Evolutionary conservation across 371 early-diverging fungal genomes (phyloP), one percentile per base, ranked within the genome.

Genomic region (Syncephalastrum racemosum): DNA sequence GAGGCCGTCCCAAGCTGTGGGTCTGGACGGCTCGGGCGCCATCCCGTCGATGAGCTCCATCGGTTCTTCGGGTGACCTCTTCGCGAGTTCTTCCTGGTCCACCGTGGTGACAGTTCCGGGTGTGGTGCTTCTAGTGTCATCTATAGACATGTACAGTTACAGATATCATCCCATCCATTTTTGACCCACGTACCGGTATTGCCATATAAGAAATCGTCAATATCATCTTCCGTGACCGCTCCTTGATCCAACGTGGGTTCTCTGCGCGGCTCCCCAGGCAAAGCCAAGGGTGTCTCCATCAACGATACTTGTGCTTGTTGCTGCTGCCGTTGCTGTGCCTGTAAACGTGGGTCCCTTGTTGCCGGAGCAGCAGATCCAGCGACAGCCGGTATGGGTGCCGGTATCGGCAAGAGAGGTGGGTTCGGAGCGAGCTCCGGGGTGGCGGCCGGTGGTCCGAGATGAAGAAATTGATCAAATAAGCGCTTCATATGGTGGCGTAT

Each of bases 191-290:
- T 53, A 44, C 70, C 70, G 8, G 59, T 50, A 18, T 70, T 66
- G 0, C 74, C 74, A 52, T 74, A 70, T 2, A 68, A 45, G 52
- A 58, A 70, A 4, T 59, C 66, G 58, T 67, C 74, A 3, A 66
- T 66, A 51, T 70, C 74, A 15, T 62, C 68, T 10, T 65, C 61
- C 19, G 52, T 36, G 20, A n/a, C 20, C 12, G 19, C 16, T 24
- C 23, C 25, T 15, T 27, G 13, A 16, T 22, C 20, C 12, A 27
- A 41, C 41, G 41, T 7, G 15, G 39, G 4, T 31, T 4, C 43
- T 39, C 14, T 18, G 14, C 41, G 8, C 7, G 47, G 15, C 8
- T 42, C 15, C 4, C 10, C 18, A 20, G 45, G 16, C 23, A 43
- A 18, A 8, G 10, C 36, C 10, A 12, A 8, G 36, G 10, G 0